A percentile compares a stretch with the other conserved stretches of the same genome.
These are phyloP conservation scores for Backusella tarrabulga DNA, from an alignment of 192 early-diverging fungal species.

Conservation along the genomic window DNA sequence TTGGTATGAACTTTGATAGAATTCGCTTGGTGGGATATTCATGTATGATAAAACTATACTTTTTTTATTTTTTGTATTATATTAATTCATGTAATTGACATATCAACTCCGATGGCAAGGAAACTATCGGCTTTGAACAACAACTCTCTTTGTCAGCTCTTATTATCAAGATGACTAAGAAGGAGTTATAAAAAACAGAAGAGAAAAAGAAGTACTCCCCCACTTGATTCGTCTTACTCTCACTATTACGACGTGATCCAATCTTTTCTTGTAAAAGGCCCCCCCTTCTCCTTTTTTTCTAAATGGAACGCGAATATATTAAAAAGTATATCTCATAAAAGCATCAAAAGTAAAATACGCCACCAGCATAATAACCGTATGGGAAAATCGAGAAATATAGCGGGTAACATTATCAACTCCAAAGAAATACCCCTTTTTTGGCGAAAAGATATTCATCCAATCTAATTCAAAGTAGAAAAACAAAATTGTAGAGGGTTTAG, in stretches of 20 bases:
- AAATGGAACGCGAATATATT: background rate
- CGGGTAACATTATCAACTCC: background rate
- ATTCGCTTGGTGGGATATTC: background rate
- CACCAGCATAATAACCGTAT: background rate
- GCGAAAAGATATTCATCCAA: background rate
- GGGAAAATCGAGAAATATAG: background rate
- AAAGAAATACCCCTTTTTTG: background rate
- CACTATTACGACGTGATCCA: background rate
- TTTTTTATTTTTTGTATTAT: background rate
- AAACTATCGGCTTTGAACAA: background rate
- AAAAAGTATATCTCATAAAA: background rate
- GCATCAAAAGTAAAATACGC: background rate
- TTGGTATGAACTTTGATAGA: background rate
- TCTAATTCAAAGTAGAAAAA: background rate
- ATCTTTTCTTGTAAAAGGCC: too few species aligned
- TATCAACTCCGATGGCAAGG: background rate
- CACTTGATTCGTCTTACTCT: background rate
- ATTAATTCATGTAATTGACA: background rate
- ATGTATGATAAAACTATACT: background rate
- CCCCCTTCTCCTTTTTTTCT: too few species aligned
- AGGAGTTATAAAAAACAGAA: background rate
- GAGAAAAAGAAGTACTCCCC: background rate
- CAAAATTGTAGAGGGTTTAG: background rate
- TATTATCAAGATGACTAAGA: too few species aligned
- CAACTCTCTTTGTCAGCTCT: too few species aligned